These are phyloP conservation scores for Thermoascus crustaceus DNA, from an alignment of 2,329 filamentous ascomycete species.

Conservation along the genomic window DNA sequence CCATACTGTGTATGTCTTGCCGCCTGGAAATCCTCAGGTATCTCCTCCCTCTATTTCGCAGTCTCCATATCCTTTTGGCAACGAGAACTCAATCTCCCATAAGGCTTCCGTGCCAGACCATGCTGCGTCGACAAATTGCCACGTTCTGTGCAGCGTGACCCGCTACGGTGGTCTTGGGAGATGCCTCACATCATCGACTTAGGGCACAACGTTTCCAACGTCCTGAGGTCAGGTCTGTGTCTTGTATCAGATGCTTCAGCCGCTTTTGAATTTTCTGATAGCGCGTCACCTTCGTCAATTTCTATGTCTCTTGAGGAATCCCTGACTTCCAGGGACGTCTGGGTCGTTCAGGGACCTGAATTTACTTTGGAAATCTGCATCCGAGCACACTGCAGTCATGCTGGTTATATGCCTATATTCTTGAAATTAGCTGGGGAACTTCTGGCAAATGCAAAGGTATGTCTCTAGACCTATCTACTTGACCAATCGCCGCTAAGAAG, in stretches of 20 bases:
- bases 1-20: too few species aligned
- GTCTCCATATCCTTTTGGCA: too few species aligned
- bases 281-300: background rate
- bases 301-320: conserved; percentile 5
- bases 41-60: too few species aligned
- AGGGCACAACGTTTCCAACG: conserved; percentile 11
- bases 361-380: conserved; percentile 21
- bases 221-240: conserved; percentile 9
- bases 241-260: conserved; percentile 16
- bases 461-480: conserved; percentile 4
- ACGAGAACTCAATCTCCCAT: too few species aligned
- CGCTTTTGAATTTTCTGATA: conserved; percentile 6
- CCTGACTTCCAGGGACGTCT: conserved; percentile 12
- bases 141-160: too few species aligned
- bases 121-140: too few species aligned
- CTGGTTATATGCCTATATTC: conserved; percentile 6
- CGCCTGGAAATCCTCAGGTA: too few species aligned
- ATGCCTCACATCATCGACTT: conserved; percentile 19
- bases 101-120: too few species aligned
- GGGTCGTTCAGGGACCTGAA: conserved; percentile 22
- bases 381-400: conserved; percentile 4
- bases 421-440: conserved; percentile 13
- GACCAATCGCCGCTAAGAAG: background rate
- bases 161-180: background rate
- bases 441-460: conserved; percentile 19